Base-by-base conservation (phyloP, 2,329 filamentous ascomycete genomes). In the Botryotinia convoluta region DNA sequence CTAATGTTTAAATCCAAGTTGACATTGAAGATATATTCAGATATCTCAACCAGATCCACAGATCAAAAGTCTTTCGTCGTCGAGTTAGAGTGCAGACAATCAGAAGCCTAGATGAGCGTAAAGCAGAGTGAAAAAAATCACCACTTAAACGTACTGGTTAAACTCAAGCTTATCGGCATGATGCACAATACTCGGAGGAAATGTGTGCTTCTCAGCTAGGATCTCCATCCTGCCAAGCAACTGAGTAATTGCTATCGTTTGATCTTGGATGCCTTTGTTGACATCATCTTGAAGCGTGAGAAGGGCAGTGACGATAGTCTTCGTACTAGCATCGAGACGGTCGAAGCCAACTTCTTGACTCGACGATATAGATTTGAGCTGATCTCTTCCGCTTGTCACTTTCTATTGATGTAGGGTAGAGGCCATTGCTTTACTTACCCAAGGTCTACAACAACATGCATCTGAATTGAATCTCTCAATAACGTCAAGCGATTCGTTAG, bases 391-490 rank as follows among this genome's bases (percentile, higher is more conserved):
- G 10, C 39, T 39, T 7, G 42, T 51, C 4, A 69, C 4, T 57
- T n/a, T 22, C 32, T 22, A 39, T 32, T 51, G 22, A 35, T 7
- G 20, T 9, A 14, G 8, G 37, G 37, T 26, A 26, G 45, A 35
- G 20, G 44, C 32, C 20, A 35, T 39, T 5, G 35, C 18, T 4
- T 37, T 32, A 39, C 39, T 45, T 22, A 71, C 69, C 59, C 16
- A n/a, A 71, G 60, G 37, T 57, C 32, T 6, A 64, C 44, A 12
- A 64, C 44, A 3, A 71, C 32, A 54, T 71, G 69, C 42, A 65
- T 65, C n/a, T 71, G 59, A n/a, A 71, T 65, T 1, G 42, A 64
- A n/a, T 72, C 60, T 35, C 60, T 65, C 6, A 54, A 35, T 22
- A 64, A 26, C 0, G 22, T 4, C 22, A 71, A 32, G 1, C 39